phyloP scores from a whole-genome alignment of 495 filamentous ascomycete species.

The Barbatosphaeria neglecta region DNA sequence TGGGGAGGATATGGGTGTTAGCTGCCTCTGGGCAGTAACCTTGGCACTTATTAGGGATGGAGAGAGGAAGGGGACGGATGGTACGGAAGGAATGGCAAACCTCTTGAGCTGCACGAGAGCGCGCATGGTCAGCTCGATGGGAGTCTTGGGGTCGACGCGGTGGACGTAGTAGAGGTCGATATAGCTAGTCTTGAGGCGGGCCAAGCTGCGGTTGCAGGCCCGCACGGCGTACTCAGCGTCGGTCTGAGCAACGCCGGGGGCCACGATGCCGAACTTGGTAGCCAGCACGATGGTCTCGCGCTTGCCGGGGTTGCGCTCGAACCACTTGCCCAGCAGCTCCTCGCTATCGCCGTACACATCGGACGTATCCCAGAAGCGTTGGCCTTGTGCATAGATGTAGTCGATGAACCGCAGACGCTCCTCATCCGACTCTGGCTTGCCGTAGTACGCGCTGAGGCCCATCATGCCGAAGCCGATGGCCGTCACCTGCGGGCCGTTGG shows the following conservation, averaged over 20 bases:
- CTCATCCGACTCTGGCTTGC: constrained; percentile 22
- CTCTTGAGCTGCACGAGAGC: constrained; percentile 37
- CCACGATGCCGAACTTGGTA: constrained; percentile 40
- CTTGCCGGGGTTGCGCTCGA: constrained; percentile 32
- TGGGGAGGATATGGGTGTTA: background rate
- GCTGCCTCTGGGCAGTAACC: background rate
- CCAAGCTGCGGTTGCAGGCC: constrained; percentile 34
- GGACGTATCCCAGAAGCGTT: constrained; percentile 48
- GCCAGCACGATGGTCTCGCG: constrained; percentile 46
- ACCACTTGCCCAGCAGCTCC: constrained; percentile 46
- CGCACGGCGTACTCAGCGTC: constrained; percentile 37
- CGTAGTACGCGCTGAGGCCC: constrained; percentile 39
- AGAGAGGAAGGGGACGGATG: too few relatives aligned
- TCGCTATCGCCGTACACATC: constrained; percentile 40
- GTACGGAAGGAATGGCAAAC: too few relatives aligned
- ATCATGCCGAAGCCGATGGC: constrained; percentile 46
- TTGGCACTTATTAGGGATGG: background rate
- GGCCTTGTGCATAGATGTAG: constrained; percentile 37
- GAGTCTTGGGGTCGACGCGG: constrained; percentile 20
- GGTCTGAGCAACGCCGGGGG: constrained; percentile 10
- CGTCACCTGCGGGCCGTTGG: constrained; percentile 41
- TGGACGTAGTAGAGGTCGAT: constrained; percentile 39
- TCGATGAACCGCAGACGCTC: constrained; percentile 38
- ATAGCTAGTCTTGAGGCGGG: constrained; percentile 26
- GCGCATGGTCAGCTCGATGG: constrained; percentile 31